Evolutionary conservation across 352 stramenopile species (phyloP).

Genomic region (Blastocystis sp.): DNA sequence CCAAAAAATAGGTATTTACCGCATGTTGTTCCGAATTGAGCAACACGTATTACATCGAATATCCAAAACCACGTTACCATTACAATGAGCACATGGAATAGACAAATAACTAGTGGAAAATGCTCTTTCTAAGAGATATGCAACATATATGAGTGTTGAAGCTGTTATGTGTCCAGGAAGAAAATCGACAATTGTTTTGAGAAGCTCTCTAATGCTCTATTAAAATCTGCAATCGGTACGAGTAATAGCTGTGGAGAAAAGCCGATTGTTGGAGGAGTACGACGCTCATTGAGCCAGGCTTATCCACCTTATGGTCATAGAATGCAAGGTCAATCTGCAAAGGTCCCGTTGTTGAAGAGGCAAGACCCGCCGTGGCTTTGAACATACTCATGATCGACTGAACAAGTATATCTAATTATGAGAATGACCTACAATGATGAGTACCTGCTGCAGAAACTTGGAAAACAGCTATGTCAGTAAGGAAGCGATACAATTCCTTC

Average conservation of each 20-base stretch:
- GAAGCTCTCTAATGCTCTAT: not conserved
- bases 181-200: not conserved
- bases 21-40: constrained; percentile 13
- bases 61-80: not conserved
- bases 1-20: not conserved
- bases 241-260: constrained; percentile 8
- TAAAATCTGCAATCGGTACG: not conserved
- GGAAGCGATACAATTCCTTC: not conserved
- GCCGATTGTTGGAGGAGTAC: constrained; percentile 14
- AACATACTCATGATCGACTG: not conserved
- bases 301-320: not conserved
- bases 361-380: not conserved
- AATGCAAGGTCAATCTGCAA: not conserved
- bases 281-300: not conserved
- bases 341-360: not conserved
- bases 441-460: constrained; percentile 3
- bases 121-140: not conserved
- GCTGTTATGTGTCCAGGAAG: not conserved
- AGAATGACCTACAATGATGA: not conserved
- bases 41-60: not conserved
- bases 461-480: not conserved
- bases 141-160: constrained; percentile 15
- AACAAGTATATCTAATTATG: not conserved
- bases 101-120: not conserved
- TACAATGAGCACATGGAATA: constrained; percentile 20